These are phyloP conservation scores for Phytophthora ohioensis DNA, from an alignment of 352 stramenopile genomes.

Conservation along the genomic window DNA sequence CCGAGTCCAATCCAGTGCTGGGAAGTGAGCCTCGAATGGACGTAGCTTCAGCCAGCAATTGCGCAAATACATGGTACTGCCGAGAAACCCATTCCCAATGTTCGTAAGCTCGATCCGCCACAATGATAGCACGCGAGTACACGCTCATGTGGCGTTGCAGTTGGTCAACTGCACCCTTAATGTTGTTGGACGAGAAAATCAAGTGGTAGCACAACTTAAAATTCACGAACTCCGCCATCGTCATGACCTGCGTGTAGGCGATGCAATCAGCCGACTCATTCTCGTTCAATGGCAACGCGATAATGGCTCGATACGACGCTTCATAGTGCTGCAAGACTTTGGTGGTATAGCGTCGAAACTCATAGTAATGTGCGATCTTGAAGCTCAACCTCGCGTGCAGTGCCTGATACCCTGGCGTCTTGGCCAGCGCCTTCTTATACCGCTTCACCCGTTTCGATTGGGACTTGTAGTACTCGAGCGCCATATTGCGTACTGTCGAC, in stretches of 20 bases:
- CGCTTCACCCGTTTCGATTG: constrained; percentile 90
- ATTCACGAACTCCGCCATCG: constrained; percentile 88
- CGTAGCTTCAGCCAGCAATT: constrained; percentile 77
- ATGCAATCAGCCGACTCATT: constrained; percentile 49
- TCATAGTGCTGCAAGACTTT: constrained; percentile 91
- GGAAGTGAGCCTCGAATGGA: constrained; percentile 72
- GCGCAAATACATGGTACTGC: constrained; percentile 90
- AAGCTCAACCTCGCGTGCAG: constrained; percentile 84
- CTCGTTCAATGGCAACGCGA: constrained; percentile 65
- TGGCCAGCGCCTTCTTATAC: constrained; percentile 84
- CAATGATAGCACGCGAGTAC: constrained; percentile 62
- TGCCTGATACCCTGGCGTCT: constrained; percentile 57
- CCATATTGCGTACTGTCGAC: constrained; percentile 71
- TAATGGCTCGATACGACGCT: constrained; percentile 73
- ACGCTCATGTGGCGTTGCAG: constrained; percentile 83
- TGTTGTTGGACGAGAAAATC: constrained; percentile 86
- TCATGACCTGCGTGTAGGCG: constrained; percentile 77
- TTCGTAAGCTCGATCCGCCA: constrained; percentile 71
- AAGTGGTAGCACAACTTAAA: constrained; percentile 92
- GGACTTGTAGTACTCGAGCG: constrained; percentile 90
- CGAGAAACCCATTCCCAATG: constrained; percentile 88
- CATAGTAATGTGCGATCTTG: constrained; percentile 92
- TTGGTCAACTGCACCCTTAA: constrained; percentile 88
- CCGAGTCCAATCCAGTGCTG: constrained; percentile 68
- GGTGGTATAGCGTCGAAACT: constrained; percentile 87